Base-by-base conservation (phyloP, 495 filamentous ascomycete species). In the Pyrenopolyporus hunteri region DNA sequence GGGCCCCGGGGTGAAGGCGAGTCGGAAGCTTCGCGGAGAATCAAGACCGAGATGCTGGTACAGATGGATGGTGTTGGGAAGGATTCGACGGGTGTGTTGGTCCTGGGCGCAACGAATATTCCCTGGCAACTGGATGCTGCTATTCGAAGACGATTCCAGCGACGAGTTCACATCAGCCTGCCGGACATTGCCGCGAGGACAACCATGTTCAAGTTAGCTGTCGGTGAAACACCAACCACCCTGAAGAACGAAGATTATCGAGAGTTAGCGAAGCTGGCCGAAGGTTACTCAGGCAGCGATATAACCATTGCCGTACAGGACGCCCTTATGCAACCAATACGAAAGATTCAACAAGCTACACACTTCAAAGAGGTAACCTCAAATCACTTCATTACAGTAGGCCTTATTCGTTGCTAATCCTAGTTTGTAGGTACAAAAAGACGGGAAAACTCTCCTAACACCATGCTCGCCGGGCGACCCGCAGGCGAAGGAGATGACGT, bases 61-160 rank as follows among this genome's bases (percentile, higher is more conserved):
- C 94, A 99, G 71, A 99, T 99, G 94, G 94, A 99, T 67, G 94
- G 94, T 74, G 94, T 99, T 3, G 95, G 95, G 35, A 91, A 92
- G 33, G 94, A 97, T 75, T 91, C 86, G 49, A 91, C 87, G 67
- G 95, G 93, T 32, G 93, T 99, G 7, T 80, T 99, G 28, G 96
- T 99, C 35, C 83, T 99, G 8, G 94, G 95, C 46, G 94, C 94
- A 51, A 99, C 94, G 40, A 99, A 99, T 71, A 98, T 99, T 68
- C 94, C 94, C 6, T 99, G 94, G 94, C 94, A 99, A 76, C 82
- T 99, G 32, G 94, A 99, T 75, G 91, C 92, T n/a, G 94, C 94
- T 55, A 98, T 99, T 68, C 86, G 95, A 52, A 85, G 94, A 71
- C 91, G 94, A 73, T 99, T 99, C 82, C 94, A 99, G 75, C 80